phyloP scores from a whole-genome alignment of 2,329 filamentous ascomycete species.

The Seiridium unicorne region DNA sequence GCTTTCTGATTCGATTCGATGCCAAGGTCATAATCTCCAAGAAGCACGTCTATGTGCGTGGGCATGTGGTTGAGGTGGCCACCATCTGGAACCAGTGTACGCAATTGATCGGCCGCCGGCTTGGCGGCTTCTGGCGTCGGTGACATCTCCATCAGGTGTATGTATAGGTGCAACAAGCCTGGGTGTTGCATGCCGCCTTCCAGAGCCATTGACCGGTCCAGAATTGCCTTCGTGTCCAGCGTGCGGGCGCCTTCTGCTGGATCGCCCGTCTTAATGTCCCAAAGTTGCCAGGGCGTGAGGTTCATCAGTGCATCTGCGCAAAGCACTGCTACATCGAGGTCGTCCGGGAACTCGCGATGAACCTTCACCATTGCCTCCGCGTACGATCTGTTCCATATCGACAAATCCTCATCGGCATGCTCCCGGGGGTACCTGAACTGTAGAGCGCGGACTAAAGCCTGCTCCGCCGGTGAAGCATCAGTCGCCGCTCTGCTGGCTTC shows the following conservation, averaged over 20 bases:
- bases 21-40: conserved; percentile 67
- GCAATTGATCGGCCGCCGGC: conserved; percentile 58
- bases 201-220: conserved; percentile 56
- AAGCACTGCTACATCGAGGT: conserved; percentile 62
- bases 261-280: conserved; percentile 58
- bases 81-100: conserved; percentile 64
- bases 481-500: conserved; percentile 38
- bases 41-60: conserved; percentile 70
- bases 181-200: conserved; percentile 56
- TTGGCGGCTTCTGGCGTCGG: conserved; percentile 61
- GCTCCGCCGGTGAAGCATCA: conserved; percentile 50
- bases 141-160: conserved; percentile 79
- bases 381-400: conserved; percentile 57
- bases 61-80: conserved; percentile 78
- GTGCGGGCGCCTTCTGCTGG: conserved; percentile 55
- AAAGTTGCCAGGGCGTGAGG: conserved; percentile 62
- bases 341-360: conserved; percentile 49
- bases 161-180: conserved; percentile 72
- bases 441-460: conserved; percentile 63
- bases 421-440: conserved; percentile 58
- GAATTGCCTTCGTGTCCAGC: conserved; percentile 53
- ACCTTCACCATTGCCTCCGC: conserved; percentile 59
- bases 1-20: conserved; percentile 67
- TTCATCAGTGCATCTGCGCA: conserved; percentile 68
- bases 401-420: conserved; percentile 45